Conservation (phyloP, 164 flowering plant species). For the Stephania yunnanensis region DNA sequence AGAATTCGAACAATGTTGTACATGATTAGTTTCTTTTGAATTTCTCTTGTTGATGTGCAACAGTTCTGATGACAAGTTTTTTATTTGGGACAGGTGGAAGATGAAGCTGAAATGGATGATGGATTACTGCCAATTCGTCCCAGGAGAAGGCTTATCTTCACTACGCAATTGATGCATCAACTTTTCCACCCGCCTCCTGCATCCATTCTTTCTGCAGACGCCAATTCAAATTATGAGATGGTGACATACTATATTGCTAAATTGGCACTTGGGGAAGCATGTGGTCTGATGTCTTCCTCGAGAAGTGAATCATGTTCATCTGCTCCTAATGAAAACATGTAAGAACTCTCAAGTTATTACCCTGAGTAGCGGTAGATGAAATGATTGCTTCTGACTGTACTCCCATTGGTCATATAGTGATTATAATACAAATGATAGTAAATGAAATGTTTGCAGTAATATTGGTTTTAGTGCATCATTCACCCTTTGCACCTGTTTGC, state of each 20-base stretch:
- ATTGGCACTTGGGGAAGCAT: slow-evolving; percentile 68
- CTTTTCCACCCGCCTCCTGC: slow-evolving; percentile 49
- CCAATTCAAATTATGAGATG: slow-evolving; percentile 34
- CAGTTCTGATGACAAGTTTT: slow-evolving; percentile 10
- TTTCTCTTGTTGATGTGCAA: not conserved
- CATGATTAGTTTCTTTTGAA: not conserved
- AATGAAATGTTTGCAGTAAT: too few relatives aligned
- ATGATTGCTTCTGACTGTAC: not conserved
- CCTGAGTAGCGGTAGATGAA: not conserved
- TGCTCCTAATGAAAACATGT: slow-evolving; percentile 31
- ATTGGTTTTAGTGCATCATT: not conserved
- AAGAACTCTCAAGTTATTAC: slow-evolving; percentile 19
- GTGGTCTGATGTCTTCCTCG: slow-evolving; percentile 35
- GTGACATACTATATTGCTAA: slow-evolving; percentile 48
- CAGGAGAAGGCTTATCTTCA: slow-evolving; percentile 58
- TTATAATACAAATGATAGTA: not conserved
- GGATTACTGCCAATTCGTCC: slow-evolving; percentile 30
- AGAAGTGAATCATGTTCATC: slow-evolving; percentile 24
- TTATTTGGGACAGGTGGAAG: slow-evolving; percentile 39
- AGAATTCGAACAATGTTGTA: not conserved
- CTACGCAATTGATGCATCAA: slow-evolving; percentile 78
- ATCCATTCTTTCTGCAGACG: slow-evolving; percentile 47
- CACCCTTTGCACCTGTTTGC: not conserved
- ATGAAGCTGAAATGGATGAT: slow-evolving; percentile 41
- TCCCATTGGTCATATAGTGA: not conserved